Base-by-base conservation (phyloP, 2,329 filamentous ascomycete species). In the Diaporthe nobilis region DNA sequence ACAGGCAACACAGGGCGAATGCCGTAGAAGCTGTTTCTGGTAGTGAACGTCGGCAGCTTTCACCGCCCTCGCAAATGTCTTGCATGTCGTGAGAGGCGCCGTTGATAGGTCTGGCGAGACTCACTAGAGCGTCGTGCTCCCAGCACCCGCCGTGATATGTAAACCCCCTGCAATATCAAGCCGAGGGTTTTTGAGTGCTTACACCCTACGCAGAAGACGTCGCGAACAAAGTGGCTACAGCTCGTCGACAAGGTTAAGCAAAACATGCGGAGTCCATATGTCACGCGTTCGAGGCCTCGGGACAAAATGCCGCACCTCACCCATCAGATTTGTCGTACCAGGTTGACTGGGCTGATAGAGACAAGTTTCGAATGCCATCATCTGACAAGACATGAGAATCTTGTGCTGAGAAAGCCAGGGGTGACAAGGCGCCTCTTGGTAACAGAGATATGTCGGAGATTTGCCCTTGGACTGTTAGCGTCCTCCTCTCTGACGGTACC, bases 161-260 rank as follows among this genome's bases (percentile, higher is more conserved):
- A 70, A 28, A 22, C 17, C 47, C 49, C 65, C 34, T 70, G 65
- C 49, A 55, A 70, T 70, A 70, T 42, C 65, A 70, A 42, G 49
- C 65, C 49, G 49, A 42, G 49, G 65, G 13, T 25, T 61, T 68
- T 70, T 70, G 65, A 42, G 65, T 70, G 65, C 47, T 70, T 70
- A 70, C 65, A 20, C 34, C n/a, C 49, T 53, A n/a, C 42, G 28
- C 15, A 17, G n/a, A 42, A 55, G n/a, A 22, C 22, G 15, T 55
- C 55, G 65, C 65, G 47, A 25, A 39, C 47, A 39, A 39, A 37
- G 31, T 68, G 63, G 31, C 47, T 39, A 68, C 47, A 68, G 20
- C 12, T n/a, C 47, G 9, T 39, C 13, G n/a, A 51, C 47, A 37
- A 25, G 47, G 39, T 47, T 37, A 28, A 9, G 47, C 65, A 68